Evolutionary conservation across 106 monocot genomes (phyloP).

Genomic region (Vanilla planifolia): DNA sequence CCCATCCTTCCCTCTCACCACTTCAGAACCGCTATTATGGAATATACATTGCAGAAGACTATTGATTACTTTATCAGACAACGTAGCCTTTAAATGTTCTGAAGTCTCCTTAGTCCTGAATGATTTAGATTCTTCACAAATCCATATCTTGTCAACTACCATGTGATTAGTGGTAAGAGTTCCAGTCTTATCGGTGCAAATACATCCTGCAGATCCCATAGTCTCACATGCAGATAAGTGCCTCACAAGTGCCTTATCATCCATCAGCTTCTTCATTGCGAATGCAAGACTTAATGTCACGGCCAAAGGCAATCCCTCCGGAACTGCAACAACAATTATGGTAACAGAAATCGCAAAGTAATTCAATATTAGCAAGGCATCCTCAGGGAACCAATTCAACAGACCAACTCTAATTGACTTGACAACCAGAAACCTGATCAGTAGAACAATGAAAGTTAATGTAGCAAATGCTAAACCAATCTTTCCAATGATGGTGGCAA

Average conservation of each 20-base stretch:
- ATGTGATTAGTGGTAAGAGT: conserved; percentile 97
- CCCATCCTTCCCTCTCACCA: conserved; percentile 62
- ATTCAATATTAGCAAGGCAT: conserved; percentile 63
- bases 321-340: conserved; percentile 95
- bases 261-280: conserved; percentile 96
- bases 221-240: conserved; percentile 97
- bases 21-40: conserved; percentile 75
- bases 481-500: conserved; percentile 94
- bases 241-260: conserved; percentile 81
- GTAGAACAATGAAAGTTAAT: conserved; percentile 68
- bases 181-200: conserved; percentile 98
- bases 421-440: conserved; percentile 43
- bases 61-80: conserved; percentile 37
- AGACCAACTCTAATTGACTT: conserved; percentile 39
- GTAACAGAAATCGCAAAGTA: conserved; percentile 89
- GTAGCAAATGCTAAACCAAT: conserved; percentile 81
- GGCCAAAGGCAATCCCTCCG: conserved; percentile 95
- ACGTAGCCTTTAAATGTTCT: conserved; percentile 28
- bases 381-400: conserved; percentile 52
- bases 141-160: conserved; percentile 86
- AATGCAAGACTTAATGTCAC: conserved; percentile 97
- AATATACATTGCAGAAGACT: conserved; percentile 74
- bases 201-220: conserved; percentile 93
- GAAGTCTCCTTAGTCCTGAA: conserved; percentile 27
- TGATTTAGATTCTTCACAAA: conserved; percentile 44